Evolutionary conservation across 371 early-diverging fungal genomes (phyloP), one percentile per base, ranked within the genome.

Genomic region (Mortierella sp.): DNA sequence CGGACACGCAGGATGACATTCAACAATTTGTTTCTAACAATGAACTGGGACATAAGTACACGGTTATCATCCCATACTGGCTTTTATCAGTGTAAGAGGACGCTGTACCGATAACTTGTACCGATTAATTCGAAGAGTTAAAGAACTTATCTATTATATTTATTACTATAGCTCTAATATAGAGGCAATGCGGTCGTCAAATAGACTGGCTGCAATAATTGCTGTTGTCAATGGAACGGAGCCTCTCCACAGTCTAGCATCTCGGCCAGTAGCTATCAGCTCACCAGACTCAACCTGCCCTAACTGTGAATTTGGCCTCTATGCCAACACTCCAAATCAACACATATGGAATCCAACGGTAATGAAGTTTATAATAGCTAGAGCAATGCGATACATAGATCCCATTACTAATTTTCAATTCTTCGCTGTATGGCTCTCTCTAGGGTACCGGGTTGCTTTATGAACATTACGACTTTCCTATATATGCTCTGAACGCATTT

Each of bases 291-390:
- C 83, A 6, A 75, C 81, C 3, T 92, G 92, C 73, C 95, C 95
- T 3, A 92, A 92, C 59, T 92, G 91, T 61, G 81, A 90, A 63
- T 92, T 84, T 84, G 93, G 92, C 15, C 82, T 93, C 5, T 93
- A 93, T 78, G 89, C 90, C 12, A 85, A 88, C 49, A 75, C 85
- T 10, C 29, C 86, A 1, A 57, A 82, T 42, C 71, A 64, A 57
- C 87, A 92, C 62, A 42, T 70, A n/a, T 94, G 95, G 95, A 94
- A 94, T 61, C 90, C 91, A 12, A 74, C 83, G 15, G 93, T 86
- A 80, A 51, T 63, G 53, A 40, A 4, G 3, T 15, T 13, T 31
- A 10, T 34, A 6, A 4, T 17, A 28, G 3, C 9, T 54, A 54
- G n/a, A 10, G 51, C 26, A 28, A 3, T 23, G 2, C 28, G 19